phyloP scores from a whole-genome alignment of 352 stramenopile species.

The Pythium sukuiense region DNA sequence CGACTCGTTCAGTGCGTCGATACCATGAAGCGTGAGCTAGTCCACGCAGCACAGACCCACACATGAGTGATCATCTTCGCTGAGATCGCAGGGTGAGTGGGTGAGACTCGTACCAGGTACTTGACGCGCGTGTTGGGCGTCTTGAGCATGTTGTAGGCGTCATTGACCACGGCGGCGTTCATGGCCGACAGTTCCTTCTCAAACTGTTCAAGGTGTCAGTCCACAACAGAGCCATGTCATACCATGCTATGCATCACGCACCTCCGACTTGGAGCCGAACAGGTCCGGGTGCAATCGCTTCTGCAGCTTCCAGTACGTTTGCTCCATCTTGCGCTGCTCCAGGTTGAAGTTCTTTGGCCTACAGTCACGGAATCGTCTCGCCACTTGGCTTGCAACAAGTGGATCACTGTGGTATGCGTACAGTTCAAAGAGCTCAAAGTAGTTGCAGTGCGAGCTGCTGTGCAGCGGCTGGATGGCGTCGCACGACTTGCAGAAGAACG shows the following conservation, averaged over 20 bases:
- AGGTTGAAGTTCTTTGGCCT: slow-evolving; percentile 83
- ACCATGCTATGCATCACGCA: slow-evolving; percentile 19
- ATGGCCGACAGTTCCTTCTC: slow-evolving; percentile 77
- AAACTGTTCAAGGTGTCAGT: slow-evolving; percentile 37
- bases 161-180: slow-evolving; percentile 81
- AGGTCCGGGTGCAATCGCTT: slow-evolving; percentile 85
- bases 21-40: slow-evolving; percentile 75
- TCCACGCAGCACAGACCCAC: not conserved
- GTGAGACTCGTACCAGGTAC: slow-evolving; percentile 54
- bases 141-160: slow-evolving; percentile 89
- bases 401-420: slow-evolving; percentile 27
- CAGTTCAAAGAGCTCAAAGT: slow-evolving; percentile 88
- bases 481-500: slow-evolving; percentile 81
- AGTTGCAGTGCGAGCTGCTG: slow-evolving; percentile 65
- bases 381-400: not conserved
- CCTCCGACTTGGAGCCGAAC: slow-evolving; percentile 85
- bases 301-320: slow-evolving; percentile 87
- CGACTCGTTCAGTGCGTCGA: slow-evolving; percentile 77
- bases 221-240: too few species aligned
- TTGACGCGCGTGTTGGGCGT: slow-evolving; percentile 83
- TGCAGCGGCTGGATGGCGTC: slow-evolving; percentile 76
- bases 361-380: slow-evolving; percentile 7
- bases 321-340: slow-evolving; percentile 78
- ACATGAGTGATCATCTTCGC: slow-evolving; percentile 6
- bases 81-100: not conserved